A percentile compares a stretch with the other conserved stretches of the same genome.
Conservation (phyloP, 768 basidiomycete genomes). For the Hebeloma cylindrosporum region DNA sequence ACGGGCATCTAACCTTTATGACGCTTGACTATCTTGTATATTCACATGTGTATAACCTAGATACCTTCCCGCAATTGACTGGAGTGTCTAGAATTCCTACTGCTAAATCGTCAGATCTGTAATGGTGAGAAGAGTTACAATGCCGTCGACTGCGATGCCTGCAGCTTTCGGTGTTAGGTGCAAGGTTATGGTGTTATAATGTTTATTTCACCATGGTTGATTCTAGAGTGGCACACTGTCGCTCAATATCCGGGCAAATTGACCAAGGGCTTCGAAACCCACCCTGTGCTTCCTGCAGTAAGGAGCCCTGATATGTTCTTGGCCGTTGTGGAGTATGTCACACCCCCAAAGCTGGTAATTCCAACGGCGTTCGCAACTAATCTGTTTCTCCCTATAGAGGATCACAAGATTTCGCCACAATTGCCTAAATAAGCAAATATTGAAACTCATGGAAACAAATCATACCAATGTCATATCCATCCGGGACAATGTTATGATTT, state of each 20-base stretch:
- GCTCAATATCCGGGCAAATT: neutral
- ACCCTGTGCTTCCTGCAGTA: slow-evolving; percentile 48
- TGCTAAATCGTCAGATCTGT: no score
- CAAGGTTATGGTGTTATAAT: no score
- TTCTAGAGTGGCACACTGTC: slow-evolving; percentile 15
- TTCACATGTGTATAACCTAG: slow-evolving; percentile 3
- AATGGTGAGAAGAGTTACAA: slow-evolving; percentile 55
- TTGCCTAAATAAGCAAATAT: neutral
- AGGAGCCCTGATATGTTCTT: slow-evolving; percentile 55
- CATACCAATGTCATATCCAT: slow-evolving; percentile 37
- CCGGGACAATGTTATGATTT: slow-evolving; percentile 31
- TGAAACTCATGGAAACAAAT: neutral
- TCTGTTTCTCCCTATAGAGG: slow-evolving; percentile 26
- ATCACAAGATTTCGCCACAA: neutral
- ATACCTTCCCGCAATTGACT: slow-evolving; percentile 3
- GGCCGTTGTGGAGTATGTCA: slow-evolving; percentile 47
- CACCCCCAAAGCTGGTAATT: slow-evolving; percentile 38
- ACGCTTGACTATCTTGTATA: slow-evolving; percentile 1
- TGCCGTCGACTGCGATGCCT: slow-evolving; percentile 64
- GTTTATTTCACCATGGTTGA: slow-evolving; percentile 33
- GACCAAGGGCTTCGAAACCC: neutral
- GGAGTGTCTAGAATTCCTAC: neutral
- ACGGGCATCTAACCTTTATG: no score
- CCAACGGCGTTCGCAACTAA: slow-evolving; percentile 30
- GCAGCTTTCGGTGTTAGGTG: no score